Base-by-base conservation (phyloP, 805 yeast species). In the Yarrowia deformans region DNA sequence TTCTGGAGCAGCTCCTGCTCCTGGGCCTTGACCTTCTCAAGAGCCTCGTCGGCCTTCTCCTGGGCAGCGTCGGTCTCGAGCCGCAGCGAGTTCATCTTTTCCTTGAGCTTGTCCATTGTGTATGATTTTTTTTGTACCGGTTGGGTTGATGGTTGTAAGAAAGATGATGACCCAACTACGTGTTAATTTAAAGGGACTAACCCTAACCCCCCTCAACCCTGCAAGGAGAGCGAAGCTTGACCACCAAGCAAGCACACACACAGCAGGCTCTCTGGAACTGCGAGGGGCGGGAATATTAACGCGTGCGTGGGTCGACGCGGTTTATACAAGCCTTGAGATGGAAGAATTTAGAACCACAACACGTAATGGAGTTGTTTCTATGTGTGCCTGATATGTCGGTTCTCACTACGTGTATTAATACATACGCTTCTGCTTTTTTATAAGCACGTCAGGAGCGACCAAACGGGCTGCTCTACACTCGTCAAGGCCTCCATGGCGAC, bases 1-100 rank as follows among this genome's bases (percentile, higher is more conserved):
- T 93, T 93, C 74, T 91, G 94, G 74, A 91, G 84, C 78, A 86
- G 85, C 77, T 92, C 97, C 83, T 94, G 98, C 81, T 94, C 98
- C 80, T 94, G 85, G 78, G 85, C 89, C 85, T 93, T 95, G 82
- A 90, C 87, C 79, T 88, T 88, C 72, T 84, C 87, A 71, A 88
- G 81, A 76, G 90, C 86, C 76, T 91, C 97, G 77, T 95, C 99
- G 71, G 95, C 89, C 84, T 93, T 91, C 80, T 92, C 97, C 84
- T 94, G 97, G 92, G 99, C 96, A 76, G 89, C 84, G 84, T 95
- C 99, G 74, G 97, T 94, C 79, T 95, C 98, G 76, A 91, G 84
- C 83, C 94, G 93, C 81, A 95, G 88, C 81, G 88, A 88, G 85
- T 84, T 89, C 83, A 93, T 84, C 87, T 92, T 93, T 75, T 83